Percentiles rank a stretch among this genome's conserved stretches.
phyloP scores from a whole-genome alignment of 768 basidiomycete genomes.

The Leccinum obscurum region DNA sequence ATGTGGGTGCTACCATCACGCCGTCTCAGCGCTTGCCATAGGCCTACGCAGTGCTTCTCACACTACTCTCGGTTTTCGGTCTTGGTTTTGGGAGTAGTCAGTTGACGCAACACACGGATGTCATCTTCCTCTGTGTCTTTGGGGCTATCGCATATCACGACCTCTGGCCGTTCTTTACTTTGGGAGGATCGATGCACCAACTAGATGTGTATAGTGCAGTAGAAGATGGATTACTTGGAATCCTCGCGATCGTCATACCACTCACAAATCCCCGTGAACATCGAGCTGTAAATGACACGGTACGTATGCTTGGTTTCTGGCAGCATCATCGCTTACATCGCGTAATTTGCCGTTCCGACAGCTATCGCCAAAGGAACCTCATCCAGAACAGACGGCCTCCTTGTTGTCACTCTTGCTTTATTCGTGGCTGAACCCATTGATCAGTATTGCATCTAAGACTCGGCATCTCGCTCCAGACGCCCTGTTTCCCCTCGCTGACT shows the following conservation, averaged over 20 bases:
- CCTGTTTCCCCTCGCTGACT: slow-evolving; percentile 52
- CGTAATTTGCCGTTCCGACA: slow-evolving; percentile 8
- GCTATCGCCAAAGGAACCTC: slow-evolving; percentile 13
- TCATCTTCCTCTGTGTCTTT: slow-evolving; percentile 6
- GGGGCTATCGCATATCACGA: slow-evolving; percentile 3
- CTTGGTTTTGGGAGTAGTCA: not conserved
- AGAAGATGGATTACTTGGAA: not conserved
- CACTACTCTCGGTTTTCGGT: not conserved
- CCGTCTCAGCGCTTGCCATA: not conserved
- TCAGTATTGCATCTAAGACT: slow-evolving; percentile 42
- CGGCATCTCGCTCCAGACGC: slow-evolving; percentile 43
- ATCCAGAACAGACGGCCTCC: slow-evolving; percentile 43
- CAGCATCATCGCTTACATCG: not conserved
- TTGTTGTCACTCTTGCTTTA: slow-evolving; percentile 40
- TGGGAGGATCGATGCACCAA: not conserved
- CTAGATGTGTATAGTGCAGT: not conserved
- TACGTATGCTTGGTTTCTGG: not conserved
- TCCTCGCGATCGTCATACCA: slow-evolving; percentile 11
- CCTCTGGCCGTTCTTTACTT: slow-evolving; percentile 13
- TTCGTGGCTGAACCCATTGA: slow-evolving; percentile 52
- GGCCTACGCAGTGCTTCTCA: slow-evolving; percentile 10
- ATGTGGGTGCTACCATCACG: not conserved
- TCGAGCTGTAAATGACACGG: not conserved
- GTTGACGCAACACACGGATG: slow-evolving; percentile 18
- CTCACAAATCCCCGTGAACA: slow-evolving; percentile 7